These are phyloP conservation scores for Aphanoascus verrucosus DNA, from an alignment of 2,329 filamentous ascomycete genomes.

Conservation along the genomic window DNA sequence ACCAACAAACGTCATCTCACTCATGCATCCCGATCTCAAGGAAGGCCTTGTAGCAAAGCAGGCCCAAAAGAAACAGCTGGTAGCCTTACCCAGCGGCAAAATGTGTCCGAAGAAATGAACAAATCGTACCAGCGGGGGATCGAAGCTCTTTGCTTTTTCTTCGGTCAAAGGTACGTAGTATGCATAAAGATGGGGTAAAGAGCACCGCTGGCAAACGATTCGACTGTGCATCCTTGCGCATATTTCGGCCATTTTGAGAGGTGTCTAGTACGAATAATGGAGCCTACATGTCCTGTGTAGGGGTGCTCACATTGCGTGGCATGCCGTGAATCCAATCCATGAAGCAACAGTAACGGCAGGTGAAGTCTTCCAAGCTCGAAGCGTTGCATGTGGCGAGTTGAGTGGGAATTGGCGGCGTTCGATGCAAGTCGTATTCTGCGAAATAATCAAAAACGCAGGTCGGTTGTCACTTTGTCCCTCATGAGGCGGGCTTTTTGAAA, in stretches of 20 bases:
- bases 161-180: neutral
- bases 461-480: neutral
- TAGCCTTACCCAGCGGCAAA: neutral
- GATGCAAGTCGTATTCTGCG: neutral
- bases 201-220: neutral
- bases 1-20: neutral
- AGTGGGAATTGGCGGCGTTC: neutral
- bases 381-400: constrained; percentile 8
- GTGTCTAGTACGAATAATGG: neutral
- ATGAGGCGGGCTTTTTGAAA: neutral
- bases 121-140: neutral
- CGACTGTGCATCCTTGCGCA: neutral
- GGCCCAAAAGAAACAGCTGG: neutral
- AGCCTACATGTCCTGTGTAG: neutral
- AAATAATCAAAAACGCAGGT: neutral
- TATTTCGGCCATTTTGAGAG: neutral
- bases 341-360: constrained; percentile 5
- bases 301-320: constrained; percentile 5
- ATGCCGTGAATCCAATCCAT: constrained; percentile 5
- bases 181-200: neutral
- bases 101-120: neutral
- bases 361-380: neutral
- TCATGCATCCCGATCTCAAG: neutral
- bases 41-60: neutral
- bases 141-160: neutral